Evolutionary conservation across 208 protist genomes (phyloP), one percentile per base, ranked within the genome.

Genomic region (Leishmania mexicana): DNA sequence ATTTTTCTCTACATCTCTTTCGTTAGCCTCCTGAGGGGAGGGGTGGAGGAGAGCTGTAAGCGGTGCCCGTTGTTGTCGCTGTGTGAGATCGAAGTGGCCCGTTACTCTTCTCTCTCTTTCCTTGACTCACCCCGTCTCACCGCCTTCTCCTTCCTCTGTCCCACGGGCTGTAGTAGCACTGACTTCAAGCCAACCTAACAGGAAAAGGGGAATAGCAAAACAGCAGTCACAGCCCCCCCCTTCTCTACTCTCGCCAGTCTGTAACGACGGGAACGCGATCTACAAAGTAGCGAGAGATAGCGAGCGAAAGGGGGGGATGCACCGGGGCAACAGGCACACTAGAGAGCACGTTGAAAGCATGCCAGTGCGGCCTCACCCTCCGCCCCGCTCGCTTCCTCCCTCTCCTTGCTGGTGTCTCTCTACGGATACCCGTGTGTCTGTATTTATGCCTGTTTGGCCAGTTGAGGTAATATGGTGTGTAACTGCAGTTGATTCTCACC

Each of bases 131-230:
- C 42, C 45, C 21, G 24, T 51, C 68, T 73, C 68, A 73, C 21
- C 28, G 42, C 42, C 68, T 53, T 73, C 42, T 42, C 8, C 31
- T 40, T 35, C 17, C 62, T 67, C 65, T 75, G 24, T 15, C 47
- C 47, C n/a, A 60, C 51, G 31, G 15, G 21, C 49, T 76, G 72
- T 76, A 76, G 49, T 76, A 76, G 72, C 35, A 76, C 49, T 60
- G 72, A 76, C 28, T 10, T 62, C 42, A 60, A 62, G 21, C n/a
- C 28, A 76, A 54, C 15, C 3, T 42, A 62, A 40, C 10, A 40
- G n/a, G 38, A 35, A 40, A 45, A 60, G 17, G 17, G 3, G 31
- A 60, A 54, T 24, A 42, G 51, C 5, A 60, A 40, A 31, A 21
- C 13, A 45, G 31, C 45, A 60, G 72, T 76, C 72, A 42, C 31